These are phyloP conservation scores for Nannochloris sp. DNA, from an alignment of 139 green algal genomes.

Conservation along the genomic window DNA sequence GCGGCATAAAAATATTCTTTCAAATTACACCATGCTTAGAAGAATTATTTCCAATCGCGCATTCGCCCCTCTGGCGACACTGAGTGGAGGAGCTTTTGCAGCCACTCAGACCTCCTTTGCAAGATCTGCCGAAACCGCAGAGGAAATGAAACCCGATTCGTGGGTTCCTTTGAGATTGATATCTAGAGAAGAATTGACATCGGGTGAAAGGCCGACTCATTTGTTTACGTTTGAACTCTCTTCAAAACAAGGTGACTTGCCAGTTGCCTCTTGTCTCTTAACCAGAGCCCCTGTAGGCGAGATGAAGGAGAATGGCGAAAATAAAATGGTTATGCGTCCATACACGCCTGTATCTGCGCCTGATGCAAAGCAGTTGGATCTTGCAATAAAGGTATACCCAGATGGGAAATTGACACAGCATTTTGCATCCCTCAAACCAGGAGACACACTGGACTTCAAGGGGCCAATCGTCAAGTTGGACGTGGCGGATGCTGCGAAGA, in stretches of 20 bases:
- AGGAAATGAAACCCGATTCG: conserved; percentile 11
- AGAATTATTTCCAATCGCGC: conserved; percentile 1
- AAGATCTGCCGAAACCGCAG: neutral
- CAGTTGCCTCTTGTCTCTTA: conserved; percentile 33
- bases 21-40: no score
- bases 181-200: conserved; percentile 24
- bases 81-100: conserved; percentile 10
- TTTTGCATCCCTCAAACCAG: conserved; percentile 11
- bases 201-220: conserved; percentile 11
- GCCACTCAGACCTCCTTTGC: neutral
- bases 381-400: conserved; percentile 21
- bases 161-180: conserved; percentile 37
- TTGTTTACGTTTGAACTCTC: conserved; percentile 31
- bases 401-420: conserved; percentile 23
- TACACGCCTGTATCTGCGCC: conserved; percentile 48
- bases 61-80: conserved; percentile 8
- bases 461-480: conserved; percentile 68
- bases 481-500: conserved; percentile 49
- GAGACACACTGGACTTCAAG: conserved; percentile 16
- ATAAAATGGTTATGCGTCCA: conserved; percentile 46
- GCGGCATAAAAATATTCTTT: no score
- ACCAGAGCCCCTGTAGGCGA: conserved; percentile 38
- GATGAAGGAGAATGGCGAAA: conserved; percentile 39
- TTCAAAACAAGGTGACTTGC: conserved; percentile 17
- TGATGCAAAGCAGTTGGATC: conserved; percentile 36